Base-by-base conservation (phyloP, 1,284 basidiomycete genomes). In the Cryptococcus hybrid region DNA sequence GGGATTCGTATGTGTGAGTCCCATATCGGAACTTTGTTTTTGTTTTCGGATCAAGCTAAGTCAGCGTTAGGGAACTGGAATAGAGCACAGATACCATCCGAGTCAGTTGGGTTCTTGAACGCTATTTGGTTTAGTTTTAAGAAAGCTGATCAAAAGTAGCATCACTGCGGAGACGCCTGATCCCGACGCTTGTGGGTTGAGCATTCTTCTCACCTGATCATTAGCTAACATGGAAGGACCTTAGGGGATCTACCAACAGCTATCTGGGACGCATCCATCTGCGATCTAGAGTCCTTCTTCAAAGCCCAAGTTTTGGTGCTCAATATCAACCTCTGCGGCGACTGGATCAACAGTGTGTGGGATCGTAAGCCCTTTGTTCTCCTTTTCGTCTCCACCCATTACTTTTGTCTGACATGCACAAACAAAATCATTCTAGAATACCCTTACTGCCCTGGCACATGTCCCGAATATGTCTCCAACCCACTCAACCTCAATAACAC, bases 1-100 rank as follows among this genome's bases (percentile, higher is more conserved):
- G 90, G 88, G 5, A 86, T 95, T 73, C 82, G 80, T 52, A 82
- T 92, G 49, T 95, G 89, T 79, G 58, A 65, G 73, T 76, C 37
- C 3, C 30, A 30, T 30, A 4, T 30, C 30, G 30, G 30, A 30
- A 30, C 30, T 44, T 18, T 49, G 34, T 30, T 5, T 7, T 7
- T 8, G 50, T 15, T n/a, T 35, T 45, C 56, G 44, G 3, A 36
- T 13, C 30, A 30, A 30, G 34, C n/a, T 15, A 13, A 46, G 24
- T 7, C 5, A 7, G 5, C 1, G 15, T n/a, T 48, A 75, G 75
- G 75, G 88, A 85, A 84, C 71, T 92, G 91, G 80, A 65, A 83
- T 35, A 83, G 90, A 43, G 68, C 67, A 36, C 71, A 80, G 6
- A 86, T 93, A 52, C 92, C 92, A 1, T 51, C 62, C 5, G 90